phyloP scores from a whole-genome alignment of 306 rosid genomes.

The Morella rubra region DNA sequence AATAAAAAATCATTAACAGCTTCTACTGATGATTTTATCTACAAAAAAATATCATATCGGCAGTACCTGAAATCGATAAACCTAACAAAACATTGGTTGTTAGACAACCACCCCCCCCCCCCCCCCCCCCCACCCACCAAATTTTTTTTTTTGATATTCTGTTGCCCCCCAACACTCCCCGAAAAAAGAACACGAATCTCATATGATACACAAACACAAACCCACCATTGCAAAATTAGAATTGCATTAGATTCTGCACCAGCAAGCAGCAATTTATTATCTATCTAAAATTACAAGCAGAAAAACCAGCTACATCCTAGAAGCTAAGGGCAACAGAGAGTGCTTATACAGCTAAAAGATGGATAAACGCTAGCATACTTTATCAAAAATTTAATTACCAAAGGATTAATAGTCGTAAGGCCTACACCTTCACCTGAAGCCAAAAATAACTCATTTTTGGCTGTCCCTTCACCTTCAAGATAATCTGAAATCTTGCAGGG shows the following conservation, averaged over 20 bases:
- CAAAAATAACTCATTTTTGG: constrained; percentile 66
- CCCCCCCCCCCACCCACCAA: too few species aligned
- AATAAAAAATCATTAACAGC: neutral
- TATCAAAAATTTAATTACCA: constrained; percentile 53
- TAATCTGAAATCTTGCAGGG: constrained; percentile 64
- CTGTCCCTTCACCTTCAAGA: constrained; percentile 38
- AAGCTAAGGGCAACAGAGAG: neutral
- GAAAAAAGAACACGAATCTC: neutral
- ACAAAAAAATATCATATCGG: too few species aligned
- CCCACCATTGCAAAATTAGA: neutral
- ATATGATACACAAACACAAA: neutral
- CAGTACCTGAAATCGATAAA: too few species aligned
- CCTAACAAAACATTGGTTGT: too few species aligned
- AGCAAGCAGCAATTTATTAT: neutral
- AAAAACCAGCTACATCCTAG: neutral
- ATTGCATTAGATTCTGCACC: neutral
- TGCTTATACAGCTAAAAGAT: too few species aligned
- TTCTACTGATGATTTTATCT: neutral
- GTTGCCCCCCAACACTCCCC: neutral
- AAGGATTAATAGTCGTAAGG: constrained; percentile 63
- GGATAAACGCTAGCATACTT: too few species aligned
- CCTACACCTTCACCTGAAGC: constrained; percentile 81
- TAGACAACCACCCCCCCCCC: too few species aligned
- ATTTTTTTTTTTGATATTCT: neutral
- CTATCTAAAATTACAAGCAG: neutral